phyloP scores from a whole-genome alignment of 2,329 filamentous ascomycete genomes.

The Westerdykella aurantiaca region DNA sequence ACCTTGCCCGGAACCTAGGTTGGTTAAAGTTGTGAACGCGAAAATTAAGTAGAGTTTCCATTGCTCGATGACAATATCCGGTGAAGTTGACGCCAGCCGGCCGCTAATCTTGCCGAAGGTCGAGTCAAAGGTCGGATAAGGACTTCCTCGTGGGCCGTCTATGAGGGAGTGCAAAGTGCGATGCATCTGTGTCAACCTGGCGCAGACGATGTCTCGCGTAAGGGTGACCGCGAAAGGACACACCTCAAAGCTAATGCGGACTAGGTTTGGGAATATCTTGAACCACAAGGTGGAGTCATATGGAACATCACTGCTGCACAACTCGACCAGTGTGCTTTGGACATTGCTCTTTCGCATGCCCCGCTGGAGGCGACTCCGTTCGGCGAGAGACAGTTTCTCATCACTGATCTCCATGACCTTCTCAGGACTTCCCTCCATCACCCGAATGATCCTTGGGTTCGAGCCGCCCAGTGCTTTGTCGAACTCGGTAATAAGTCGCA shows the following conservation, averaged over 20 bases:
- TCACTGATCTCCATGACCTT: conserved; percentile 89
- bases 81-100: conserved; percentile 59
- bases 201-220: conserved; percentile 86
- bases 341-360: conserved; percentile 79
- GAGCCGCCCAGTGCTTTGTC: conserved; percentile 80
- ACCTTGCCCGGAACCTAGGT: conserved; percentile 60
- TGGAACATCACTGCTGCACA: conserved; percentile 90
- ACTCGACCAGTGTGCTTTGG: conserved; percentile 80
- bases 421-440: conserved; percentile 83
- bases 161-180: conserved; percentile 72
- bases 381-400: conserved; percentile 83
- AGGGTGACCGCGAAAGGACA: conserved; percentile 89
- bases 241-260: conserved; percentile 81
- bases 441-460: conserved; percentile 77
- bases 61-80: conserved; percentile 87
- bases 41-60: conserved; percentile 98
- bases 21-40: conserved; percentile 89
- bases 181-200: conserved; percentile 89
- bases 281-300: conserved; percentile 96
- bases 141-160: conserved; percentile 51
- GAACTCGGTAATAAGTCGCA: conserved; percentile 89
- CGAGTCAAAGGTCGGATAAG: conserved; percentile 56
- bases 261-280: conserved; percentile 94
- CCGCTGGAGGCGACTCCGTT: conserved; percentile 84
- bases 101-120: conserved; percentile 55